Evolutionary conservation across 495 filamentous ascomycete species (phyloP).

Genomic region (Penicillium angulare): DNA sequence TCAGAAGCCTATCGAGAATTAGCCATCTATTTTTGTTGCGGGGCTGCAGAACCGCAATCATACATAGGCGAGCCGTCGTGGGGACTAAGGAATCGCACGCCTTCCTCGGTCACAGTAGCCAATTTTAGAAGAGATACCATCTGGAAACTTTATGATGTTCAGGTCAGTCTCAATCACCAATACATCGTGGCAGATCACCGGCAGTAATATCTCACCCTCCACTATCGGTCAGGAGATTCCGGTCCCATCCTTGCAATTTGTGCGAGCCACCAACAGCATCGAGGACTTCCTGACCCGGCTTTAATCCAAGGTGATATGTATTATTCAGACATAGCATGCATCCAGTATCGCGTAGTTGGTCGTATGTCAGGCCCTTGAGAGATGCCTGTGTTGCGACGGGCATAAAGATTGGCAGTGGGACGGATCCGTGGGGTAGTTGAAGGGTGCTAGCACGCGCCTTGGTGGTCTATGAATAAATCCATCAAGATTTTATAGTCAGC

Average conservation of each 20-base stretch:
- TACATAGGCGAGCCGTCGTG: constrained; percentile 95
- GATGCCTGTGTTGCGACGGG: constrained; percentile 98
- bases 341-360: constrained; percentile 83
- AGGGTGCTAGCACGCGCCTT: constrained; percentile 92
- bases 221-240: constrained; percentile 95
- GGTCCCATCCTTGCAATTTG: constrained; percentile 88
- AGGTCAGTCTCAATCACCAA: constrained; percentile 9
- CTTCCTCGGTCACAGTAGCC: constrained; percentile 91
- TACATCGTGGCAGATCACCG: neutral
- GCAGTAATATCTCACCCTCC: constrained; percentile 70
- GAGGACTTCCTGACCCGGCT: constrained; percentile 85
- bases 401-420: constrained; percentile 93
- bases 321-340: constrained; percentile 95
- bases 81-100: constrained; percentile 89
- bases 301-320: constrained; percentile 93
- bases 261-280: constrained; percentile 89
- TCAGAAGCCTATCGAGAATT: constrained; percentile 64
- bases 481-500: neutral
- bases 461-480: constrained; percentile 63
- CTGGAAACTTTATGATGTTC: constrained; percentile 69
- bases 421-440: constrained; percentile 85
- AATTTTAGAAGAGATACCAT: constrained; percentile 97
- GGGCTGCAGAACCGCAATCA: constrained; percentile 5
- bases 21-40: neutral
- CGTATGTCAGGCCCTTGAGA: constrained; percentile 89